Base-by-base conservation (phyloP, 164 flowering plant species). In the Liriodendron chinense region DNA sequence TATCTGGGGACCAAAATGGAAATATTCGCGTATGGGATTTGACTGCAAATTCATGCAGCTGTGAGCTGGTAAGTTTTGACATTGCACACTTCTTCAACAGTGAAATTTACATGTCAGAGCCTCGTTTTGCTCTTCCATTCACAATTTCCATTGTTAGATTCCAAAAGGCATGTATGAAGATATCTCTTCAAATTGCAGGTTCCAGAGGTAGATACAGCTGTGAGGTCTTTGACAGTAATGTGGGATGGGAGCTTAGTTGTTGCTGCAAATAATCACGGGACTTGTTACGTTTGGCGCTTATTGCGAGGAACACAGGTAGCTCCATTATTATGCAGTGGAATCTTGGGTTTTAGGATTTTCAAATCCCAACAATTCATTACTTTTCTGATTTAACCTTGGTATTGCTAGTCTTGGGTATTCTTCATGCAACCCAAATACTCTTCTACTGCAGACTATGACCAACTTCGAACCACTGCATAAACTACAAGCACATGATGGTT, bases 1-100 rank as follows among this genome's bases (percentile, higher is more conserved):
- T 96, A 84, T 96, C 99, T 26, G 99, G 99, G 28, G 99, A 96
- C 85, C 99, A 96, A 80, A 94, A 96, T 83, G 99, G 99, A 24
- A 94, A 96, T 78, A 96, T 96, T 24, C 97, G 99, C 68, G 99
- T 96, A 2, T 96, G 99, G 99, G 99, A 96, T 85, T 86, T 96
- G 84, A 93, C 92, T 34, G 98, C 98, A 82, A 94, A 92, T 84
- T 94, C 98, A 62, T 96, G 99, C 84, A 96, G 99, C 86, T 96
- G 98, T 84, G 99, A 96, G 80, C 82, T 96, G 97, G 99, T 96
- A 92, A 25, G 86, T 76, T 26, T 16, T 66, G 14, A 65, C 26
- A 26, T 26, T 49, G 7, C 23, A 25, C 62, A 14, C 14, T 24
- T 66, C 14, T 13, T 26, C 9, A 18, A n/a, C 7, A 21, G 26